These are phyloP conservation scores for Gracilaria domingensis DNA, from an alignment of 23 red algal species.

Conservation along the genomic window DNA sequence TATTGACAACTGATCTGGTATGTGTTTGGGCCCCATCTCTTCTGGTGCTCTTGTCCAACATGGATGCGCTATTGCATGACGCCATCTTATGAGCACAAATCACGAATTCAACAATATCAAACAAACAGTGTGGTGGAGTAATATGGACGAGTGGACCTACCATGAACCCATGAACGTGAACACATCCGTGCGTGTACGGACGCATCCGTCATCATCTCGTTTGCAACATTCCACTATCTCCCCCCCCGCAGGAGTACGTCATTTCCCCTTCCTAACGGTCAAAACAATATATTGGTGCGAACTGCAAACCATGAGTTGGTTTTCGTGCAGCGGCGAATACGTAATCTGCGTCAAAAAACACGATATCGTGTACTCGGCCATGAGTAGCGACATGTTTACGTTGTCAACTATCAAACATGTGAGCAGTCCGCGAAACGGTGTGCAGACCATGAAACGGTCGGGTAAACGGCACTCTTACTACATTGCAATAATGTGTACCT, in stretches of 20 bases:
- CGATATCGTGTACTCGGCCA: not conserved
- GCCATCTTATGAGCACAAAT: not conserved
- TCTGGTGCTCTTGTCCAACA: not conserved
- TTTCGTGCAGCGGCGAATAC: not conserved
- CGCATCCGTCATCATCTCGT: not conserved
- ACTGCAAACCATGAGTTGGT: constrained; percentile 8
- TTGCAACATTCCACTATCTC: not conserved
- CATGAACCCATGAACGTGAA: not conserved
- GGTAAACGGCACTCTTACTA: not conserved
- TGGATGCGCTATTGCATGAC: not conserved
- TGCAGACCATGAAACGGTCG: constrained; percentile 12
- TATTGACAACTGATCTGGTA: not conserved
- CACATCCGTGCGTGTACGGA: not conserved
- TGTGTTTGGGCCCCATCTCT: not conserved
- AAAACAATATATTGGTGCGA: not conserved
- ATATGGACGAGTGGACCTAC: constrained; percentile 3
- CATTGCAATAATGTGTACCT: too few species aligned
- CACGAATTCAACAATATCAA: not conserved
- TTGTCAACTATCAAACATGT: not conserved
- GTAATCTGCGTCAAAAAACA: constrained; percentile 6
- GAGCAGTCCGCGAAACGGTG: not conserved
- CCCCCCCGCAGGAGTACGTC: not conserved
- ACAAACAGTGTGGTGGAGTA: not conserved
- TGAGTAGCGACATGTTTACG: not conserved
- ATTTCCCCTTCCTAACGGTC: not conserved